Evolutionary conservation across 371 early-diverging fungal genomes (phyloP), one percentile per base, ranked within the genome.

Genomic region (Umbelopsis sp.): DNA sequence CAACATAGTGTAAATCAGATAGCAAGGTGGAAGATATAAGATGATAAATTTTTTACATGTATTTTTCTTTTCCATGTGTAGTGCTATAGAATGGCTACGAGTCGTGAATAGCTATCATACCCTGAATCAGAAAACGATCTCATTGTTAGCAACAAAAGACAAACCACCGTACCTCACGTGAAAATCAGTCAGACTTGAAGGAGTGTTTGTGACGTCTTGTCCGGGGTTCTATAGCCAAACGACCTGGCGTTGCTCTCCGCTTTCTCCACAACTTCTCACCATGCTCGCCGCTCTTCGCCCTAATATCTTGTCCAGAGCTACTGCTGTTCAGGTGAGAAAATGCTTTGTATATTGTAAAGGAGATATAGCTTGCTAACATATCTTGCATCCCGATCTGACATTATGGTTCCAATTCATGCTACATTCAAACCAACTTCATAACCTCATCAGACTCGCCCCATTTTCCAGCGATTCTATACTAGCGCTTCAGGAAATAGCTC

Each of bases 401-500:
- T 57, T 8, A 10, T 14, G 8, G 9, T 57, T 57, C 35, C 9
- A 18, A 18, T 37, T 57, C 14, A 18, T 35, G 8, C 35, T 2
- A 14, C 4, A 12, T 5, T 4, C 11, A 18, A 4, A 14, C 11
- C 37, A 57, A 0, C n/a, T 35, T n/a, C 5, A 65, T 8, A 37
- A 11, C 20, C 22, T 5, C 29, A 16, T 37, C 69, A 81, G 82
- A 74, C 81, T 63, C 79, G 81, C 44, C 71, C 79, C 46, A 63
- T 78, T 35, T 68, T 80, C 38, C 74, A 76, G 65, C 88, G 90
- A 65, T 84, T 84, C 71, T 90, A 88, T 72, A 85, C 89, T 71
- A 77, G 87, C 52, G 79, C 75, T n/a, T 79, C 80, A 50, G 82
- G 78, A 69, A 74, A 84, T 67, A 89, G 87, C 41, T 87, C 96